Conservation (phyloP, 2,329 filamentous ascomycete species). For the Neospermospora avenae region DNA sequence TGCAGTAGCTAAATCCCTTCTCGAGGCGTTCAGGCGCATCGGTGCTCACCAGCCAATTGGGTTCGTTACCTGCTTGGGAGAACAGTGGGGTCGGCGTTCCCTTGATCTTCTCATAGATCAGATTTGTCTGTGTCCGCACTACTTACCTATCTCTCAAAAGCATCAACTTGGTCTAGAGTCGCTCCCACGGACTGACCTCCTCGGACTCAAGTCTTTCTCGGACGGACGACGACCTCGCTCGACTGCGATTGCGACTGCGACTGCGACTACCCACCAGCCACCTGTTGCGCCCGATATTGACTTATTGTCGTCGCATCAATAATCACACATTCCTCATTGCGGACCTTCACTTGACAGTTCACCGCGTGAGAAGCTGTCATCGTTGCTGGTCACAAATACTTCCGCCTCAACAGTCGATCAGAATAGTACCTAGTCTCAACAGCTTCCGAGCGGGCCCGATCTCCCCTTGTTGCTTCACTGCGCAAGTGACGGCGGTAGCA, state of each 20-base stretch:
- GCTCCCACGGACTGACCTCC: conserved; percentile 15
- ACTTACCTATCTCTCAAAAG: conserved; percentile 9
- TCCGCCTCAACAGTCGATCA: conserved; percentile 5
- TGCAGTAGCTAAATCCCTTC: conserved; percentile 5
- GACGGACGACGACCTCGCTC: conserved; percentile 11
- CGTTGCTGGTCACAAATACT: conserved; percentile 10
- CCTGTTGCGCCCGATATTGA: conserved; percentile 24
- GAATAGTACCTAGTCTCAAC: conserved; percentile 11
- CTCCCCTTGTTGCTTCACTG: conserved; percentile 13
- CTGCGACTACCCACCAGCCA: no score
- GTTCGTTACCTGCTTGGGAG: conserved; percentile 3
- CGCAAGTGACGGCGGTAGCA: conserved; percentile 15
- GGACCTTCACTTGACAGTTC: not conserved
- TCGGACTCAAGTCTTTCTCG: conserved; percentile 23
- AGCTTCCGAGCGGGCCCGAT: conserved; percentile 7
- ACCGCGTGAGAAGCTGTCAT: not conserved
- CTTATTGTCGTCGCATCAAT: conserved; percentile 12
- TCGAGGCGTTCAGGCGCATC: conserved; percentile 8
- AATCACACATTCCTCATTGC: conserved; percentile 19
- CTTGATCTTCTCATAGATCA: conserved; percentile 25
- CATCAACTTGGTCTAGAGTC: conserved; percentile 20
- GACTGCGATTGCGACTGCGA: conserved; percentile 8
- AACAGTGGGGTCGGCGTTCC: conserved; percentile 24
- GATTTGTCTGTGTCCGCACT: conserved; percentile 20
- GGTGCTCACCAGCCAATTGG: conserved; percentile 20